Evolutionary conservation across 192 early-diverging fungal genomes (phyloP).

Genomic region (Funneliformis geosporum): DNA sequence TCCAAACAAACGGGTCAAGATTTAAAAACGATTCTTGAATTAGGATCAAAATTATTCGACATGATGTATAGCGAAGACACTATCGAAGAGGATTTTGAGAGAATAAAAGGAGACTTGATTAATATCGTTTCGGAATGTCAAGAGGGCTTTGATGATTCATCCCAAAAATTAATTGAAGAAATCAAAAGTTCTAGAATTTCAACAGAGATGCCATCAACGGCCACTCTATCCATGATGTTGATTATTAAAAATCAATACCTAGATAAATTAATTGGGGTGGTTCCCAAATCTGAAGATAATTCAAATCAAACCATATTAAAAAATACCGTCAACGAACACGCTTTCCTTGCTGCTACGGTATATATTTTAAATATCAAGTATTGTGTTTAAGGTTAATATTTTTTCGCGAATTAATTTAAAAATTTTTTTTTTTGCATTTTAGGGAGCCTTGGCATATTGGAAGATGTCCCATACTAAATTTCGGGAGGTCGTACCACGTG

Average conservation of each 20-base stretch:
- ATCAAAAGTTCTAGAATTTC: neutral
- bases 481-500: neutral
- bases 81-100: neutral
- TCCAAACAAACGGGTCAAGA: neutral
- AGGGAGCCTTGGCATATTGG: conserved; percentile 3
- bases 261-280: neutral
- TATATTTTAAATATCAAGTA: neutral
- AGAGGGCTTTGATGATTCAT: neutral
- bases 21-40: neutral
- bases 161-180: neutral
- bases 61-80: neutral
- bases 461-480: neutral
- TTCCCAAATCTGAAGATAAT: neutral
- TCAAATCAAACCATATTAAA: neutral
- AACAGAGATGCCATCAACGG: neutral
- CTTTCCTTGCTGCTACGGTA: conserved; percentile 11
- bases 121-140: neutral
- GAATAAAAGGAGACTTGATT: neutral
- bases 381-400: neutral
- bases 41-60: neutral
- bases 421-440: neutral
- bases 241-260: neutral
- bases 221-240: neutral
- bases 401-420: neutral
- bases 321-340: neutral